These are phyloP conservation scores for Candida gorgasii DNA, from an alignment of 805 yeast genomes.

Conservation along the genomic window DNA sequence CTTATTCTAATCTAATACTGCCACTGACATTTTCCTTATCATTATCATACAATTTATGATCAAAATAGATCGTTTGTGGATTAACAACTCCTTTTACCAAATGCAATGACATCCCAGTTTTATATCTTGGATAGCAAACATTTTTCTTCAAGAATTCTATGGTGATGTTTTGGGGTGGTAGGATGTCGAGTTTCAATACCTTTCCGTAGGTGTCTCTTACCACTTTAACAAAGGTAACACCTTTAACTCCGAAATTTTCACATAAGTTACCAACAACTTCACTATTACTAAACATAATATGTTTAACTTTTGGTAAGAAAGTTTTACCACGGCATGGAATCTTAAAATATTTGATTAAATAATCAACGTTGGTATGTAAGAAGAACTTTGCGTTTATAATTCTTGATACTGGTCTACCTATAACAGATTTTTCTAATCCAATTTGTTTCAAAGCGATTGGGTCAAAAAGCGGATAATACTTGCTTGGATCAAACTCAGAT, in stretches of 20 bases:
- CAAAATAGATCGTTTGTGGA: constrained; percentile 23
- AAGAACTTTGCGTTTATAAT: constrained; percentile 26
- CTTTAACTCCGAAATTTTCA: constrained; percentile 6
- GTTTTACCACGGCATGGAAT: constrained; percentile 18
- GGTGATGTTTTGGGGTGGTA: constrained; percentile 8
- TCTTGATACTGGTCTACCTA: constrained; percentile 35
- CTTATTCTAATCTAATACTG: neutral
- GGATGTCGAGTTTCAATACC: constrained; percentile 37
- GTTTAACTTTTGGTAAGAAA: constrained; percentile 4
- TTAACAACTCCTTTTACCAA: constrained; percentile 17
- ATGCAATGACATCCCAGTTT: constrained; percentile 45
- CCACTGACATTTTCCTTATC: constrained; percentile 22
- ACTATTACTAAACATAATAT: constrained; percentile 1
- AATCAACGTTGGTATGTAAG: constrained; percentile 23
- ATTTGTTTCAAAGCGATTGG: neutral
- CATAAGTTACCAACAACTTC: constrained; percentile 8
- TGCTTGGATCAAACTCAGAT: neutral
- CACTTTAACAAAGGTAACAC: constrained; percentile 35
- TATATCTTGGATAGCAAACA: constrained; percentile 46
- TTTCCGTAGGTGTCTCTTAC: constrained; percentile 40
- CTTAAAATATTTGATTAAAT: constrained; percentile 24
- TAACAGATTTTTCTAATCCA: neutral
- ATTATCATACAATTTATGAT: constrained; percentile 26
- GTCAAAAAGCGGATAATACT: neutral
- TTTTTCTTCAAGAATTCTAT: constrained; percentile 37